Evolutionary conservation across 2,329 filamentous ascomycete species (phyloP).

Genomic region (Fusarium sp.): DNA sequence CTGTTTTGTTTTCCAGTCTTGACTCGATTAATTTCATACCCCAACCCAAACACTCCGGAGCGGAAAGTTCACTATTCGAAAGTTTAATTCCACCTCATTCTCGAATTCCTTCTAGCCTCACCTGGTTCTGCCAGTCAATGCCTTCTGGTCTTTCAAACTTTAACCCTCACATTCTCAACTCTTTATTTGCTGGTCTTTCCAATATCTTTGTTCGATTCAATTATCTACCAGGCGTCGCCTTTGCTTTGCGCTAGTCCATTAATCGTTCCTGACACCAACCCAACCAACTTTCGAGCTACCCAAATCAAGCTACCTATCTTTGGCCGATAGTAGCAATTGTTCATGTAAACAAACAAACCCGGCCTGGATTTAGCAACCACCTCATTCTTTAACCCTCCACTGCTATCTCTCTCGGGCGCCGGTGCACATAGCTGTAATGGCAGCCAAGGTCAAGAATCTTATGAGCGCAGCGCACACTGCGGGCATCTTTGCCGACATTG

Average conservation of each 20-base stretch:
- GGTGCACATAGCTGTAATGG: conserved; percentile 53
- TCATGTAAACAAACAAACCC: conserved; percentile 43
- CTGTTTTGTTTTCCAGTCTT: conserved; percentile 5
- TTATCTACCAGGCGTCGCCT: conserved; percentile 11
- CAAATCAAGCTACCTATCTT: conserved; percentile 28
- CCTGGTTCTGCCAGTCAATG: conserved; percentile 16
- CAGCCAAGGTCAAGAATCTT: conserved; percentile 65
- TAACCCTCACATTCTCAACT: conserved; percentile 8
- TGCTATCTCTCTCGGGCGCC: conserved; percentile 1
- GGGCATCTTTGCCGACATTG: conserved; percentile 95
- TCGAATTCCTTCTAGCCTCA: conserved; percentile 6
- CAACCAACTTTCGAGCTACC: conserved; percentile 26
- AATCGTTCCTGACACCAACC: conserved; percentile 26
- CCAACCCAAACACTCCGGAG: background rate
- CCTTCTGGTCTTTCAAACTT: conserved; percentile 24
- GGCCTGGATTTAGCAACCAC: conserved; percentile 3
- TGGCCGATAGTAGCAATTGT: conserved; percentile 33
- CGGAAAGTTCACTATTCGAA: conserved; percentile 11
- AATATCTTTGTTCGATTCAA: conserved; percentile 2
- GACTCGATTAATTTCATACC: conserved; percentile 1
- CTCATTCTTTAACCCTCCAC: background rate
- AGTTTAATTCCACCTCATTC: conserved; percentile 25
- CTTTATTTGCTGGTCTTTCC: conserved; percentile 25
- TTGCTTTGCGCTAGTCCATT: conserved; percentile 17
- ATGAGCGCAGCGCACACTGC: conserved; percentile 80